Percentiles rank a stretch among this genome's conserved stretches.
phyloP scores from a whole-genome alignment of 2,329 filamentous ascomycete species.

The Arachnopeziza araneosa region DNA sequence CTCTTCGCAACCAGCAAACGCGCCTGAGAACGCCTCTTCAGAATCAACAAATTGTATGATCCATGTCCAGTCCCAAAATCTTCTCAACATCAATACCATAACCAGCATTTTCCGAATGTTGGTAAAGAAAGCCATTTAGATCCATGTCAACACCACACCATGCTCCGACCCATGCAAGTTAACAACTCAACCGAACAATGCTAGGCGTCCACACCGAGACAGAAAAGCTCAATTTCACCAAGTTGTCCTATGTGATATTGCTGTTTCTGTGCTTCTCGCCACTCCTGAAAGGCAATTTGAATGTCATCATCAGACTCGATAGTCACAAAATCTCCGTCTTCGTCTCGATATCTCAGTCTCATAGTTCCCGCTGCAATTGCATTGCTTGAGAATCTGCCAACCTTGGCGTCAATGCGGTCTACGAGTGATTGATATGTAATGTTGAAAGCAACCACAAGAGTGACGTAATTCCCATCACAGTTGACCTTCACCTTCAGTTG shows the following conservation, averaged over 20 bases:
- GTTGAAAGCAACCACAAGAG: constrained; percentile 91
- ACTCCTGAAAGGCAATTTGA: constrained; percentile 90
- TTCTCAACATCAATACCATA: constrained; percentile 28
- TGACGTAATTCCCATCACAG: constrained; percentile 86
- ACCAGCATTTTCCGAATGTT: constrained; percentile 15
- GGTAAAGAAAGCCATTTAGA: constrained; percentile 13
- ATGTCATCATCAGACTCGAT: constrained; percentile 97
- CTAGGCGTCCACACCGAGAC: constrained; percentile 44
- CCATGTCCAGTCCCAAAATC: constrained; percentile 18
- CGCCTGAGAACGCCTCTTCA: constrained; percentile 19
- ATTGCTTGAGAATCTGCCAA: constrained; percentile 78
- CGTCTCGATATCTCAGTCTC: constrained; percentile 84
- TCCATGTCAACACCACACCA: constrained; percentile 8
- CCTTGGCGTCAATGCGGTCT: constrained; percentile 92
- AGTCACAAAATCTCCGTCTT: constrained; percentile 87
- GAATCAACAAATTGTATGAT: not conserved
- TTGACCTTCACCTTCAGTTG: constrained; percentile 96
- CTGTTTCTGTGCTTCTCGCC: constrained; percentile 69
- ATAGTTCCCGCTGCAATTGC: constrained; percentile 78
- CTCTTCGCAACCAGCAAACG: not conserved
- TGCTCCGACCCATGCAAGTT: constrained; percentile 10
- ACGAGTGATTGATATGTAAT: constrained; percentile 91
- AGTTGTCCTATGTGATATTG: constrained; percentile 62
- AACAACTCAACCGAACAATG: constrained; percentile 5
- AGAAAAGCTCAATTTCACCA: constrained; percentile 87